These are phyloP conservation scores for Chlamydomonas sphaeroides DNA, from an alignment of 139 green algal species.

Conservation along the genomic window DNA sequence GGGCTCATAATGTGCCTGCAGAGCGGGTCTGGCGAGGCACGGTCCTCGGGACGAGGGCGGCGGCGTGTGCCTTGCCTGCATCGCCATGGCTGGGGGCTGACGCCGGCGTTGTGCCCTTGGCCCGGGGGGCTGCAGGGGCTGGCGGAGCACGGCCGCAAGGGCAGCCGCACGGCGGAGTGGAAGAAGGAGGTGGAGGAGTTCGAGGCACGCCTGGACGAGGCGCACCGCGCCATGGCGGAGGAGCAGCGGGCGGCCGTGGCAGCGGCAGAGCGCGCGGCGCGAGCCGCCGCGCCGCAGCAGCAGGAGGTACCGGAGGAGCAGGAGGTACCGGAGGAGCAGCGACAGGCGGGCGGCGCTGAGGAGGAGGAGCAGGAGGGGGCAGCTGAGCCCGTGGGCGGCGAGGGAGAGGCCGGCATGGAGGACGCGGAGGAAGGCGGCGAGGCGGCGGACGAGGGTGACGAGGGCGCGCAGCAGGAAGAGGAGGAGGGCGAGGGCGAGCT, in stretches of 20 bases:
- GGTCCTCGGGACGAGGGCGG: neutral
- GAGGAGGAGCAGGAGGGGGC: neutral
- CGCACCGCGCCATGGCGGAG: slow-evolving; percentile 11
- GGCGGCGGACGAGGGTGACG: neutral
- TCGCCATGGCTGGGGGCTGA: neutral
- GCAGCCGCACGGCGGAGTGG: slow-evolving; percentile 13
- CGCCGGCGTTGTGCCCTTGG: neutral
- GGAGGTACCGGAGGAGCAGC: too few species aligned
- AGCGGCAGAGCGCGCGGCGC: neutral
- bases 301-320: neutral
- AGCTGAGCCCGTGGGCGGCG: neutral
- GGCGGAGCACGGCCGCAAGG: slow-evolving; percentile 14
- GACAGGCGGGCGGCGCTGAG: neutral
- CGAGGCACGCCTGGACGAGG: slow-evolving; percentile 19
- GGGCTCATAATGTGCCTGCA: neutral
- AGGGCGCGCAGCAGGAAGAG: neutral
- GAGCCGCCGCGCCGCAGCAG: neutral
- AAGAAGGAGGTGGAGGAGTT: neutral
- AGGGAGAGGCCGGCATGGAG: neutral
- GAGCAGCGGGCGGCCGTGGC: slow-evolving; percentile 14
- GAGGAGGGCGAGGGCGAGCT: neutral
- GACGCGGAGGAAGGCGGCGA: neutral
- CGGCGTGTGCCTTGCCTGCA: neutral
- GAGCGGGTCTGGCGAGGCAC: neutral
- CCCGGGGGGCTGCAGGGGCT: neutral